Conservation (phyloP, 2,329 filamentous ascomycete species). For the Trichoderma koningii region DNA sequence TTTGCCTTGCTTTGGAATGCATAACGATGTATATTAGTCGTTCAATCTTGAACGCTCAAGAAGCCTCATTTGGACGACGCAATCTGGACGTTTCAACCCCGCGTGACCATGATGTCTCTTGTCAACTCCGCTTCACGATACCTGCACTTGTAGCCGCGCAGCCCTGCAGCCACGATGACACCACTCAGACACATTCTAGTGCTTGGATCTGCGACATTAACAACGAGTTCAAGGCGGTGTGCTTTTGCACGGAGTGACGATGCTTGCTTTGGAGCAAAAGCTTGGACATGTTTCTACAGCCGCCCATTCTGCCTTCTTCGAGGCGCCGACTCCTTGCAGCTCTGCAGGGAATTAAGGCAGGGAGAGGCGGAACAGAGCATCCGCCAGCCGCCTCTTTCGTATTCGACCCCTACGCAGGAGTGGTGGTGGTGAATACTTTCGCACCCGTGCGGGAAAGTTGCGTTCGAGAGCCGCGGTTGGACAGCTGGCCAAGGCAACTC, state of each 20-base stretch:
- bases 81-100: constrained; percentile 8
- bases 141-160: neutral
- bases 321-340: constrained; percentile 11
- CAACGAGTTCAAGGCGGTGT: constrained; percentile 9
- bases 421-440: no score
- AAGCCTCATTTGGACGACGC: constrained; percentile 15
- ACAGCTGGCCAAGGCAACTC: neutral
- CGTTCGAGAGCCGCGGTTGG: neutral
- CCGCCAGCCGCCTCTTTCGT: neutral
- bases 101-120: constrained; percentile 21
- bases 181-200: constrained; percentile 2
- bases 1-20: constrained; percentile 7
- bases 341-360: constrained; percentile 9
- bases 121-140: constrained; percentile 18
- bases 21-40: constrained; percentile 39
- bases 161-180: constrained; percentile 17
- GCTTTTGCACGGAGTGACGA: neutral
- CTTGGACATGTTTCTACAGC: neutral
- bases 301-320: neutral
- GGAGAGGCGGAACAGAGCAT: neutral
- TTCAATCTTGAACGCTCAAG: constrained; percentile 14
- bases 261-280: neutral
- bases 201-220: neutral
- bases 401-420: no score
- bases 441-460: neutral